Evolutionary conservation across 306 rosid genomes (phyloP), one percentile per base, ranked within the genome.

Genomic region (Heteromeles arbutifolia): DNA sequence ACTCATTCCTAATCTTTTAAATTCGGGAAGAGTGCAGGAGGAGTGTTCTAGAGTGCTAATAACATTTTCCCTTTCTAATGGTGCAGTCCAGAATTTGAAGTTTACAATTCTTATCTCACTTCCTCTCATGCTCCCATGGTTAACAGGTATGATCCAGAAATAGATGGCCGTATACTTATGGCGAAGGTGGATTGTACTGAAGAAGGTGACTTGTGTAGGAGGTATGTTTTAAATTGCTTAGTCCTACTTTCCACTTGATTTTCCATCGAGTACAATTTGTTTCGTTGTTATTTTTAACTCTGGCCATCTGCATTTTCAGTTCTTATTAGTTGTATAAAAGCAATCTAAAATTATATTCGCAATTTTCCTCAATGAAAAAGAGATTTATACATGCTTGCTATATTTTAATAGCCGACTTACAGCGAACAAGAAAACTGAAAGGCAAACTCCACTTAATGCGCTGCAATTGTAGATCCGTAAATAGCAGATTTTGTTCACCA

Each of bases 131-230:
- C 80, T 67, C 76, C 77, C 53, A 61, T 72, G 31, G 12, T 54
- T 13, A 18, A 43, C 84, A 94, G 98, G 80, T 94, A 90, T 79
- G 97, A 94, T 71, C 98, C 95, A 44, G 98, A 94, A 80, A 61
- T 87, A 34, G 98, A 94, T 84, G 96, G 98, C 45, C 93, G 98
- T 43, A 87, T 94, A 74, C 73, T 94, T 82, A 44, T 92, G 85
- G 93, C 74, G 4, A 91, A 89, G 80, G 95, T 94, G 48, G 97
- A 94, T 84, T 94, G 98, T 90, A 94, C 96, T 21, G 48, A 56
- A 73, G 95, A 92, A 69, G 82, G 62, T 70, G 96, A 92, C 76
- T 85, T 94, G 80, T 94, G 98, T 84, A 85, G 86, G 85, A 92
- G 94, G 98, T 94, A 90, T 53, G 65, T 45, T 18, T 67, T 65